Percentiles rank a stretch among this genome's conserved stretches.
Conservation (phyloP, 2,329 filamentous ascomycete genomes). For the Clonostachys byssicola region DNA sequence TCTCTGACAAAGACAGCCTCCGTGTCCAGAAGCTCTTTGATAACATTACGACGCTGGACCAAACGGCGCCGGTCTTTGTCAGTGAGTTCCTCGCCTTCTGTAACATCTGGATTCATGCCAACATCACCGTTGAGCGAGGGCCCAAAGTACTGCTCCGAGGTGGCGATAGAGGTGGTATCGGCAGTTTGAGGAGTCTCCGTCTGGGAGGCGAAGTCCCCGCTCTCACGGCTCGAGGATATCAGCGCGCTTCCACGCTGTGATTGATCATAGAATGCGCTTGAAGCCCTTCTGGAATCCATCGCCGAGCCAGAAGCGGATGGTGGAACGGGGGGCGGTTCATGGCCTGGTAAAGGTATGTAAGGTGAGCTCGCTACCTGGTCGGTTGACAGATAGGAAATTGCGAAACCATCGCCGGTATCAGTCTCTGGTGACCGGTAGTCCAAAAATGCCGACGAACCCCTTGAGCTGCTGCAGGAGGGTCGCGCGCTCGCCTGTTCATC, state of each 20-base stretch:
- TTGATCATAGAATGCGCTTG: conserved; percentile 30
- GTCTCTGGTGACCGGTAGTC: conserved; percentile 42
- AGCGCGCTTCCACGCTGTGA: conserved; percentile 33
- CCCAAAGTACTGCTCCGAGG: conserved; percentile 30
- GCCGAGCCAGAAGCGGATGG: conserved; percentile 24
- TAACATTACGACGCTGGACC: conserved; percentile 74
- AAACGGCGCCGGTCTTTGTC: conserved; percentile 66
- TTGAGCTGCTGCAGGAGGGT: conserved; percentile 7
- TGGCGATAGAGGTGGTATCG: conserved; percentile 39
- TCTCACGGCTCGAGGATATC: conserved; percentile 36
- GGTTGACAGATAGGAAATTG: conserved; percentile 34
- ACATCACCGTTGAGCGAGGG: conserved; percentile 30
- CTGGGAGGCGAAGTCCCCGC: conserved; percentile 37
- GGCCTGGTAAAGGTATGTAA: conserved; percentile 31
- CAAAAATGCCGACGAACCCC: conserved; percentile 14
- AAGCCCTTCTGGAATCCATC: conserved; percentile 35
- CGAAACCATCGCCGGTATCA: conserved; percentile 46
- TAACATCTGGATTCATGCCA: conserved; percentile 20
- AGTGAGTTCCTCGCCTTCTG: conserved; percentile 34
- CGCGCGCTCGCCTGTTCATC: not conserved
- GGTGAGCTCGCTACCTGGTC: conserved; percentile 12
- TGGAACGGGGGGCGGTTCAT: conserved; percentile 47
- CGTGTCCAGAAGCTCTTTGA: conserved; percentile 90
- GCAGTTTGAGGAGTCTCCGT: conserved; percentile 39
- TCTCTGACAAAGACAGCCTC: conserved; percentile 89